Evolutionary conservation across 495 filamentous ascomycete species (phyloP).

Genomic region (Thermochaetoides thermophila): DNA sequence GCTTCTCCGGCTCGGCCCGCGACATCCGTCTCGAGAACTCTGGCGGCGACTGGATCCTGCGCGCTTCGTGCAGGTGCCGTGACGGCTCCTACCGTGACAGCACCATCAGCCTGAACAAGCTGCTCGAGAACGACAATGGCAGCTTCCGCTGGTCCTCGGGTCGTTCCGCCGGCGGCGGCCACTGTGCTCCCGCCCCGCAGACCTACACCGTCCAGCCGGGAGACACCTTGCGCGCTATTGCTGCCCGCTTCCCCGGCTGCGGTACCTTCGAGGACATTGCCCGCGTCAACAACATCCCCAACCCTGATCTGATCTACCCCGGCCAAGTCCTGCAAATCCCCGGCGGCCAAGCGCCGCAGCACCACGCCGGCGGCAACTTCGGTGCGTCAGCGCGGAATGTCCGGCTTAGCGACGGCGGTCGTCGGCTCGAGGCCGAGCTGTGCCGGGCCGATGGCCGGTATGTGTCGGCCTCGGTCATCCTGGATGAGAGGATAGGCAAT

Average conservation of each 20-base stretch:
- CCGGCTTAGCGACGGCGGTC: slow-evolving; percentile 22
- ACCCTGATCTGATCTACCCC: slow-evolving; percentile 25
- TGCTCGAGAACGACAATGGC: slow-evolving; percentile 19
- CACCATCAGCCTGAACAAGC: slow-evolving; percentile 20
- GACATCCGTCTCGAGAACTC: slow-evolving; percentile 20
- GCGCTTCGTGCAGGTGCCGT: slow-evolving; percentile 15
- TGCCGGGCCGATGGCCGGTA: slow-evolving; percentile 20
- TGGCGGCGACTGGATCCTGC: slow-evolving; percentile 19
- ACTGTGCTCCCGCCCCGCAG: neutral
- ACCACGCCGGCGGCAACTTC: slow-evolving; percentile 21
- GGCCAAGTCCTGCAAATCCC: slow-evolving; percentile 18
- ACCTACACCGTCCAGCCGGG: slow-evolving; percentile 18
- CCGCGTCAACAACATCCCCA: slow-evolving; percentile 15
- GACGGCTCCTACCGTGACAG: slow-evolving; percentile 17
- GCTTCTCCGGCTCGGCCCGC: slow-evolving; percentile 18
- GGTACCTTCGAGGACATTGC: slow-evolving; percentile 20
- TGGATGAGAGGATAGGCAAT: slow-evolving; percentile 31
- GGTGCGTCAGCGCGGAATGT: slow-evolving; percentile 23
- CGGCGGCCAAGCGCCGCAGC: slow-evolving; percentile 13
- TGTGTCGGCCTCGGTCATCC: slow-evolving; percentile 18
- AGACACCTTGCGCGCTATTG: slow-evolving; percentile 23
- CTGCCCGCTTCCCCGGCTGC: slow-evolving; percentile 8
- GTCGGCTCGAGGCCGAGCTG: slow-evolving; percentile 26
- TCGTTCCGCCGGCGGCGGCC: neutral
- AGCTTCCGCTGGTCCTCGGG: slow-evolving; percentile 17